Evolutionary conservation across 768 basidiomycete species (phyloP), one percentile per base, ranked within the genome.

Genomic region (Hemileccinum rubropunctum): DNA sequence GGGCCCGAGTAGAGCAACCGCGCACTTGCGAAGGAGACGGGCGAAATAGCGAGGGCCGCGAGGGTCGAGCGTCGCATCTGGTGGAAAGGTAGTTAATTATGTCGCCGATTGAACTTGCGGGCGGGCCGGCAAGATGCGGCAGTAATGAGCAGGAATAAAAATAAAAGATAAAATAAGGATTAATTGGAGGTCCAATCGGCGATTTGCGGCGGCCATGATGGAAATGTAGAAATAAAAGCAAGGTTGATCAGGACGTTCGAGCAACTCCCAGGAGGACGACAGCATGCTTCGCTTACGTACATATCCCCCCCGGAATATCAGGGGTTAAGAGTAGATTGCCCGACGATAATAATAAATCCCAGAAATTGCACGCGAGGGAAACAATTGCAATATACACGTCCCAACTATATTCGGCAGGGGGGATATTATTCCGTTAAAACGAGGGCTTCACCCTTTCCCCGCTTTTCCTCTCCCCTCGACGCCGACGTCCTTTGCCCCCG

Each of bases 381-480:
- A 84, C 76, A 83, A 82, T 67, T 69, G 62, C 61, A 65, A 65
- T 81, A 65, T 81, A 81, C 76, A 77, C 71, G 74, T 74, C 71
- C 71, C 75, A 77, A 77, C 82, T 82, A 83, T 73, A 82, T 82
- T 77, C 80, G 82, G 82, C 74, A 79, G 77, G 76, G 35, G 73
- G 75, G 73, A 76, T 79, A 77, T 64, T 73, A 77, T 79, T 82
- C 60, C 79, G 81, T 82, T 86, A 88, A 88, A 87, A 82, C 81
- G 79, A 79, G 79, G 70, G 72, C 73, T 71, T 71, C 71, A 76
- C 73, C 74, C 76, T 83, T 79, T 78, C 75, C 77, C 82, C 81
- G 80, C 75, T 76, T 78, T 81, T 73, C 66, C 70, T 70, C 70
- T 69, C 68, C 61, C 70, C 68, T 71, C 71, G 69, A 63, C 69